Evolutionary conservation across 129 eudicot species (phyloP).

Genomic region (Sambucus nigra): DNA sequence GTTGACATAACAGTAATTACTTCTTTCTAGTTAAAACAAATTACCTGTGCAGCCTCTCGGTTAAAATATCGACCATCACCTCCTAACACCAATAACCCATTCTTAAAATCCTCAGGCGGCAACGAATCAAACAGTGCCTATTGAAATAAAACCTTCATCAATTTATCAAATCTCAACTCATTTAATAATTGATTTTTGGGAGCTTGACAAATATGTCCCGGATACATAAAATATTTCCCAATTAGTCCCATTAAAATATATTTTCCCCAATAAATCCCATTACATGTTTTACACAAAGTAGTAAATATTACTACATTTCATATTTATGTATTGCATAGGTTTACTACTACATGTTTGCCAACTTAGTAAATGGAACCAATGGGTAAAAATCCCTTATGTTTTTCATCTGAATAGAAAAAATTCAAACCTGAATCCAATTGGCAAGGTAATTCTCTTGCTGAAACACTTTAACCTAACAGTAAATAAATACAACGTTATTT

Average conservation of each 20-base stretch:
- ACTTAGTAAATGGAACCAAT: too few species aligned
- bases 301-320: too few species aligned
- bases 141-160: neutral
- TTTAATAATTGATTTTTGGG: constrained; percentile 9
- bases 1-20: too few species aligned
- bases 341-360: too few species aligned
- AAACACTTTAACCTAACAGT: constrained; percentile 74
- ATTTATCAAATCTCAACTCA: neutral
- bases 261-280: neutral
- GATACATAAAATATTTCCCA: too few species aligned
- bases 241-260: too few species aligned
- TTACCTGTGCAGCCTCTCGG: constrained; percentile 93
- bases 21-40: too few species aligned
- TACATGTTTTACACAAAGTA: too few species aligned
- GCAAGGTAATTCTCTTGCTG: constrained; percentile 87
- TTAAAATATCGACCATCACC: constrained; percentile 97
- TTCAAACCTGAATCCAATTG: constrained; percentile 95
- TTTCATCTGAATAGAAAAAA: too few species aligned
- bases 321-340: too few species aligned
- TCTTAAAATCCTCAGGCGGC: constrained; percentile 78
- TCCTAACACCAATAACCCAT: constrained; percentile 81
- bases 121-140: constrained; percentile 89
- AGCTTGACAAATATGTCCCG: too few species aligned
- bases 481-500: constrained; percentile 13
- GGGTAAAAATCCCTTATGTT: too few species aligned